phyloP scores from a whole-genome alignment of 305 asterid species.

The Vinca major region DNA sequence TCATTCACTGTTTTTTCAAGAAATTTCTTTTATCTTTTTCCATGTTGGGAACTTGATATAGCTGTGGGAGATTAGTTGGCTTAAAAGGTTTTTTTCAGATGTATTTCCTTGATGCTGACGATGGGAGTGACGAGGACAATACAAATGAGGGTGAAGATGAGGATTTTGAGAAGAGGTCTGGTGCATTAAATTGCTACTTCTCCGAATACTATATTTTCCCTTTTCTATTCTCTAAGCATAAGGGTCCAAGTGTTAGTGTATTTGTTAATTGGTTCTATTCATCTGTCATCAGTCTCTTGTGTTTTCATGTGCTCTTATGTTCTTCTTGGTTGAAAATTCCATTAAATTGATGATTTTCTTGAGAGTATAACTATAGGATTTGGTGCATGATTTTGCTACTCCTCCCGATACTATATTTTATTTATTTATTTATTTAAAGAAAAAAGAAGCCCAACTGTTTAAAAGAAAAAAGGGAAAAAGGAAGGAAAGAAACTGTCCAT shows the following conservation, averaged over 20 bases:
- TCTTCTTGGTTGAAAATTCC: slow-evolving; percentile 42
- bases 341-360: slow-evolving; percentile 23
- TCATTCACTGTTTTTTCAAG: slow-evolving; percentile 11
- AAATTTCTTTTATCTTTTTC: neutral
- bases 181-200: slow-evolving; percentile 3
- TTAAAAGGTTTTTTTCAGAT: slow-evolving; percentile 33
- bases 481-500: no score
- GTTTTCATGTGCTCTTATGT: slow-evolving; percentile 18
- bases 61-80: slow-evolving; percentile 9
- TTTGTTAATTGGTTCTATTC: slow-evolving; percentile 8
- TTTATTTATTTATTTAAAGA: neutral
- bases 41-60: neutral
- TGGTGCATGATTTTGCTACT: slow-evolving; percentile 7
- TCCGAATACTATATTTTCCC: neutral
- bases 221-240: no score
- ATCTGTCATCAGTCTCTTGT: no score
- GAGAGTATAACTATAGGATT: slow-evolving; percentile 50
- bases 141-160: slow-evolving; percentile 32
- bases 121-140: slow-evolving; percentile 42
- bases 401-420: neutral
- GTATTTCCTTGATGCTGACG: slow-evolving; percentile 77
- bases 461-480: no score
- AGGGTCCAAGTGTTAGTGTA: no score
- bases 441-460: neutral
- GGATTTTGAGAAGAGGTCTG: slow-evolving; percentile 65